A percentile compares a stretch with the other conserved stretches of the same genome.
phyloP scores from a whole-genome alignment of 768 basidiomycete genomes.

The Gyrodon lividus region DNA sequence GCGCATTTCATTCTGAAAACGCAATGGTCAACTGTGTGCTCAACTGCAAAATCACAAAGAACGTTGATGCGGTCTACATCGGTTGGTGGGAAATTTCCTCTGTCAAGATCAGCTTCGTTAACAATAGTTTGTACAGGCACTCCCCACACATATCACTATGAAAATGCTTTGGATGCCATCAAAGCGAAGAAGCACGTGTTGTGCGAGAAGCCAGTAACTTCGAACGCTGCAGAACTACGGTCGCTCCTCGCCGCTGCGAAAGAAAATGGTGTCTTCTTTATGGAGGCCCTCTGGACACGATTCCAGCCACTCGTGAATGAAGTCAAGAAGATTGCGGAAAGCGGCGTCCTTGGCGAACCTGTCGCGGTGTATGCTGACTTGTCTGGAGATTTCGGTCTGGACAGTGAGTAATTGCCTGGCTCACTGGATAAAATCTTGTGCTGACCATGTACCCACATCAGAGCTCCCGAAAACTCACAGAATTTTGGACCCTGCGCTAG shows the following conservation, averaged over 20 bases:
- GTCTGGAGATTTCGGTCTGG: conserved; percentile 64
- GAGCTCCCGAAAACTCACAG: conserved; percentile 69
- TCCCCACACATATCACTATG: conserved; percentile 83
- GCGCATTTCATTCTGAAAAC: conserved; percentile 16
- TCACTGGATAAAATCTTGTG: neutral
- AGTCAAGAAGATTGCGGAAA: conserved; percentile 61
- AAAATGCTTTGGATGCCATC: conserved; percentile 72
- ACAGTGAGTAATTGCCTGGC: conserved; percentile 42
- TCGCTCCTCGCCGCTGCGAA: conserved; percentile 72
- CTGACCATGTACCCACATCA: conserved; percentile 22
- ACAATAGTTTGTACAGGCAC: conserved; percentile 50
- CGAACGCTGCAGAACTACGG: conserved; percentile 72
- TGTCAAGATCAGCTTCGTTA: neutral
- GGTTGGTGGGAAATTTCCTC: conserved; percentile 36
- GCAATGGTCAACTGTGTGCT: neutral
- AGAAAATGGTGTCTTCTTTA: conserved; percentile 79
- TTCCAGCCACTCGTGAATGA: conserved; percentile 71
- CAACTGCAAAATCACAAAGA: conserved; percentile 33
- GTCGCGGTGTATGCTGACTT: conserved; percentile 73
- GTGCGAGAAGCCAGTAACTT: conserved; percentile 87
- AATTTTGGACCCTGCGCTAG: conserved; percentile 75
- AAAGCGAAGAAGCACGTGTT: conserved; percentile 82
- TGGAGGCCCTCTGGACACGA: conserved; percentile 91
- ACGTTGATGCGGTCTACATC: conserved; percentile 78
- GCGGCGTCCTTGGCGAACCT: conserved; percentile 64